A percentile compares a stretch with the other conserved stretches of the same genome.
These are phyloP conservation scores for Thalassiosira livingstoniorum DNA, from an alignment of 352 stramenopile species.

Conservation along the genomic window DNA sequence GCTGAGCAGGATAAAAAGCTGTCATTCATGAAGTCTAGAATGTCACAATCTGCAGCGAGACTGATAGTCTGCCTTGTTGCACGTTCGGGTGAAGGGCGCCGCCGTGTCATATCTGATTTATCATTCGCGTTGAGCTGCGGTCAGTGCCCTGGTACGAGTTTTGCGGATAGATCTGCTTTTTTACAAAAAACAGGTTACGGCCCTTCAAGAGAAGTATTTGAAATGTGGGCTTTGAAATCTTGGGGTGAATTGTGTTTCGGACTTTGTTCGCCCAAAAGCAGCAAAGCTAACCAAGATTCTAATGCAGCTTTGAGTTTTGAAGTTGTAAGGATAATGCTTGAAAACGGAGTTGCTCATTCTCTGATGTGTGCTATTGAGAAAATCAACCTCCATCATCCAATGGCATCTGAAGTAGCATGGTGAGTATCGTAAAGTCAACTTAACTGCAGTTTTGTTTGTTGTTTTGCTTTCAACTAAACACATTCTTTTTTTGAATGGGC, in stretches of 20 bases:
- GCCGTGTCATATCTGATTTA: slow-evolving; percentile 81
- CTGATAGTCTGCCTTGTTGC: slow-evolving; percentile 83
- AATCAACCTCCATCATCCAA: slow-evolving; percentile 80
- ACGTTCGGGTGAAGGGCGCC: slow-evolving; percentile 78
- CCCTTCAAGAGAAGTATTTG: slow-evolving; percentile 27
- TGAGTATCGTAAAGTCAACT: no score
- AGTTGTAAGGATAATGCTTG: slow-evolving; percentile 83
- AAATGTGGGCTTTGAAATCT: slow-evolving; percentile 69
- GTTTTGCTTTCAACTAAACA: no score
- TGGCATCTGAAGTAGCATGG: slow-evolving; percentile 66
- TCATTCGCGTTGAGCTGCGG: slow-evolving; percentile 81
- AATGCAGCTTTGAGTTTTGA: slow-evolving; percentile 77
- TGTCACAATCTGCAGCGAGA: slow-evolving; percentile 75
- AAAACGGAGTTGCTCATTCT: slow-evolving; percentile 76
- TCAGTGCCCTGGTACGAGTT: slow-evolving; percentile 15
- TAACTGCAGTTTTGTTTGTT: no score
- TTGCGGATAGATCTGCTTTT: slow-evolving; percentile 5
- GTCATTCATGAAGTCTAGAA: slow-evolving; percentile 62
- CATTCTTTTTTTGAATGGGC: no score
- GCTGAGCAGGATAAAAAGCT: slow-evolving; percentile 38
- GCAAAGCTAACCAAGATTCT: slow-evolving; percentile 63
- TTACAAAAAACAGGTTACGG: not conserved
- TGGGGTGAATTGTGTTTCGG: slow-evolving; percentile 84
- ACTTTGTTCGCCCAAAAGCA: slow-evolving; percentile 76
- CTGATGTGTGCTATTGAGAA: slow-evolving; percentile 76